Evolutionary conservation across 495 filamentous ascomycete genomes (phyloP).

Genomic region (Aspergillus ellipticus): DNA sequence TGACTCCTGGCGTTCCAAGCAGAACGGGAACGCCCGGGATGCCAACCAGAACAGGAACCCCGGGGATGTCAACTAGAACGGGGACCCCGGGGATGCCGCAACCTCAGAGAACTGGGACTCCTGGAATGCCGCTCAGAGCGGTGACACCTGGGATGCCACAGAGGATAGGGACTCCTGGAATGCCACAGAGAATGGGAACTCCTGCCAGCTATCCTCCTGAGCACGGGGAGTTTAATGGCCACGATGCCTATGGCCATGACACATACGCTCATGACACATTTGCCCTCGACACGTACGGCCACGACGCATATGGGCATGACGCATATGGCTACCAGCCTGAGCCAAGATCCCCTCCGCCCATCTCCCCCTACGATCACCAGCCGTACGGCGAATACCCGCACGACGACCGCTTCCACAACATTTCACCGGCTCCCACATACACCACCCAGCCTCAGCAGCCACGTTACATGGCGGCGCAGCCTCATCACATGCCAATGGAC

Average conservation of each 20-base stretch:
- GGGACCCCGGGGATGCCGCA: neutral
- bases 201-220: slow-evolving; percentile 13
- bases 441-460: slow-evolving; percentile 19
- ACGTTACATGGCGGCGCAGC: slow-evolving; percentile 7
- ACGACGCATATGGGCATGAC: slow-evolving; percentile 17
- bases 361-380: slow-evolving; percentile 27
- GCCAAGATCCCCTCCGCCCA: slow-evolving; percentile 16
- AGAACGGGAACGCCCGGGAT: neutral
- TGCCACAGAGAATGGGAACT: neutral
- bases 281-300: slow-evolving; percentile 16
- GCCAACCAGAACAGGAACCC: neutral
- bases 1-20: neutral
- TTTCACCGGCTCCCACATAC: slow-evolving; percentile 25
- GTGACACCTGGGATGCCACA: neutral
- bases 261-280: slow-evolving; percentile 16
- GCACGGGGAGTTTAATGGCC: slow-evolving; percentile 12
- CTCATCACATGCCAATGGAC: slow-evolving; percentile 3
- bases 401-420: slow-evolving; percentile 14
- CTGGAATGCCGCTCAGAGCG: neutral
- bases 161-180: neutral
- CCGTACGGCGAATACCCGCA: slow-evolving; percentile 27
- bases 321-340: slow-evolving; percentile 20
- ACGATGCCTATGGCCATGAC: slow-evolving; percentile 14
- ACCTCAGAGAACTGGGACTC: neutral
- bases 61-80: neutral